A percentile compares a stretch with the other conserved stretches of the same genome.
Evolutionary conservation across 257 asterid species (phyloP).

Genomic region (Solanum clarkiae): DNA sequence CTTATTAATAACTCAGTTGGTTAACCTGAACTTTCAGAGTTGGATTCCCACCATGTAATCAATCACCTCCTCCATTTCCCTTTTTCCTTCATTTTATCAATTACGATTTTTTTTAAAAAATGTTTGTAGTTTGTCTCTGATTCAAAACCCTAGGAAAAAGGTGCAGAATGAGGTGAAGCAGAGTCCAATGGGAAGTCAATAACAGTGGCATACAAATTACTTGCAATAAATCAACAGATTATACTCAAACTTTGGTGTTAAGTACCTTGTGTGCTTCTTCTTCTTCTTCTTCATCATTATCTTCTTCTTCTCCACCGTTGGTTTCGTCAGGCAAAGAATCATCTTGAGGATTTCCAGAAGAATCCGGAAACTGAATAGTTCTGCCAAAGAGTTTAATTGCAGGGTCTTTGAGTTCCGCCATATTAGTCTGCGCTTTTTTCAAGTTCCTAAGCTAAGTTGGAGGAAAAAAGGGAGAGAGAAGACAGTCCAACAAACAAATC

Average conservation of each 20-base stretch:
- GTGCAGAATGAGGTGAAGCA: background rate
- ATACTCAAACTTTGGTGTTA: background rate
- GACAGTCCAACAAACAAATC: background rate
- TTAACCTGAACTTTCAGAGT: too few species aligned
- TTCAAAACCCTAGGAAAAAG: background rate
- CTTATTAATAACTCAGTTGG: background rate
- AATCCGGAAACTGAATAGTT: conserved; percentile 57
- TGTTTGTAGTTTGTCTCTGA: background rate
- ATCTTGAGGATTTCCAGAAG: conserved; percentile 11
- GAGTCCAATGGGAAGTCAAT: background rate
- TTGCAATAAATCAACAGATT: background rate
- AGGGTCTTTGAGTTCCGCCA: conserved; percentile 73
- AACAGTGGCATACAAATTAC: background rate
- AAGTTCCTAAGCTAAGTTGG: background rate
- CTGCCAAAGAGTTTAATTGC: conserved; percentile 82
- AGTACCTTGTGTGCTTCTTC: conserved; percentile 41
- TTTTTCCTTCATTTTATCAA: too few species aligned
- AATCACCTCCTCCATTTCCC: too few species aligned
- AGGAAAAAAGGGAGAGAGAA: background rate
- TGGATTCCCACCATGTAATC: too few species aligned
- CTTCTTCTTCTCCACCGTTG: background rate
- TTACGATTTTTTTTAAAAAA: too few species aligned
- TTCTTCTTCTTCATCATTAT: conserved; percentile 19
- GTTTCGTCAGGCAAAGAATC: background rate
- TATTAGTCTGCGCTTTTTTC: background rate